Evolutionary conservation across 805 yeast species (phyloP), one percentile per base, ranked within the genome.

Genomic region (Vanderwaltozyma tropicalis): DNA sequence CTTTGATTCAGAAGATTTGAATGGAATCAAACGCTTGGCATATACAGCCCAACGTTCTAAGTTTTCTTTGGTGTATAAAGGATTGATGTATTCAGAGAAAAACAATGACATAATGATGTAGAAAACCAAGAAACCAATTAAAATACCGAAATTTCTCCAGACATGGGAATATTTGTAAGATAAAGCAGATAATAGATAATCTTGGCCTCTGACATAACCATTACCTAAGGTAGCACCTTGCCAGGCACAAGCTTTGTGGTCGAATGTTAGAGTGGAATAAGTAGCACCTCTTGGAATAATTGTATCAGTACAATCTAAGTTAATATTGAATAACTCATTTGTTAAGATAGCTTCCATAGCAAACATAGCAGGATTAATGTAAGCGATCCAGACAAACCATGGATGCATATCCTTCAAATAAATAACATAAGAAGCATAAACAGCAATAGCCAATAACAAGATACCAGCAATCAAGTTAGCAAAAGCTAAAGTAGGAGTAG

Each of bases 91-190:
- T 43, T 65, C 64, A 14, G 64, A 48, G 4, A 57, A 61, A 16
- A 58, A 26, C 19, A 56, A 36, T 31, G 63, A 53, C 31, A 51
- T 37, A 19, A 38, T 37, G 16, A 56, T 34, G 45, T 61, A 67
- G 44, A 64, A 69, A 4, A 65, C 43, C 40, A 66, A 57, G 50
- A 67, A 77, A 6, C 68, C 84, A 47, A 75, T 50, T 38, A 71
- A 47, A 46, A 78, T 74, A 49, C 85, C 94, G 40, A 78, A 66
- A 55, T 83, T 80, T 64, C 94, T 74, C 94, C 94, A 83, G 42
- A 72, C 71, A 57, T 84, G 86, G 19, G 57, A 41, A 49, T 68
- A 73, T 19, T 55, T 48, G 63, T 79, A 84, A 26, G 58, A 49
- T 57, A 62, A 79, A 8, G 76, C 56, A 5, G 50, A 48, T 3